Evolutionary conservation across 345 rosid genomes (phyloP).

Genomic region (Citropsis articulata): DNA sequence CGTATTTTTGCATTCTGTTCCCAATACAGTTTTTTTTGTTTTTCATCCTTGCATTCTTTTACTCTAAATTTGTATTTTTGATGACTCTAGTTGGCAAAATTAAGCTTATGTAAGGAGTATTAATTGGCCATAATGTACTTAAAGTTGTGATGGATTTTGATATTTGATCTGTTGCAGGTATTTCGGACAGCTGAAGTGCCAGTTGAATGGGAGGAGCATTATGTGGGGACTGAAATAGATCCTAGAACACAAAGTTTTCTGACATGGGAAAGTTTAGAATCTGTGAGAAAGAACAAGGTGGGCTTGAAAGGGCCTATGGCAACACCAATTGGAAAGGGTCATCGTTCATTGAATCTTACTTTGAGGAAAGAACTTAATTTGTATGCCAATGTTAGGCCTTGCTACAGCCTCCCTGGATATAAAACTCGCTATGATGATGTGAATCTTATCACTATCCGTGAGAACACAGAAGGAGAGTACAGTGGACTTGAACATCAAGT

Average conservation of each 20-base stretch:
- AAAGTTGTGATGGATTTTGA: not conserved
- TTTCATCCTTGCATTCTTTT: not conserved
- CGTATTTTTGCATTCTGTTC: not conserved
- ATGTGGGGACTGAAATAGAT: slow-evolving; percentile 74
- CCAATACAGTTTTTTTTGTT: not conserved
- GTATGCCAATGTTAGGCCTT: slow-evolving; percentile 97
- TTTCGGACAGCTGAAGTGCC: slow-evolving; percentile 81
- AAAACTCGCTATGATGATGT: slow-evolving; percentile 94
- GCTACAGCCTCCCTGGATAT: slow-evolving; percentile 96
- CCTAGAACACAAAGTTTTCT: slow-evolving; percentile 97
- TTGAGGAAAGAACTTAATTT: slow-evolving; percentile 94
- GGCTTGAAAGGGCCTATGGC: slow-evolving; percentile 99
- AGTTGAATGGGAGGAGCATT: slow-evolving; percentile 98
- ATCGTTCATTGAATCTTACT: slow-evolving; percentile 90
- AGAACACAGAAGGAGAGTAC: slow-evolving; percentile 98
- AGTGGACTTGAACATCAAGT: slow-evolving; percentile 99
- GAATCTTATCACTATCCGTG: slow-evolving; percentile 89
- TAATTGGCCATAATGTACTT: slow-evolving; percentile 2
- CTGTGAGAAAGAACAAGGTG: slow-evolving; percentile 75
- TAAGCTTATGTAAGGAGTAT: not conserved
- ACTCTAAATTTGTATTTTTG: not conserved
- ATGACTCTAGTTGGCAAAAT: slow-evolving; percentile 1
- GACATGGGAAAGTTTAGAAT: slow-evolving; percentile 97
- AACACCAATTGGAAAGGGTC: slow-evolving; percentile 98
- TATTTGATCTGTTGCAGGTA: slow-evolving; percentile 38